Evolutionary conservation across 306 rosid species (phyloP).

Genomic region (Inga laurina): DNA sequence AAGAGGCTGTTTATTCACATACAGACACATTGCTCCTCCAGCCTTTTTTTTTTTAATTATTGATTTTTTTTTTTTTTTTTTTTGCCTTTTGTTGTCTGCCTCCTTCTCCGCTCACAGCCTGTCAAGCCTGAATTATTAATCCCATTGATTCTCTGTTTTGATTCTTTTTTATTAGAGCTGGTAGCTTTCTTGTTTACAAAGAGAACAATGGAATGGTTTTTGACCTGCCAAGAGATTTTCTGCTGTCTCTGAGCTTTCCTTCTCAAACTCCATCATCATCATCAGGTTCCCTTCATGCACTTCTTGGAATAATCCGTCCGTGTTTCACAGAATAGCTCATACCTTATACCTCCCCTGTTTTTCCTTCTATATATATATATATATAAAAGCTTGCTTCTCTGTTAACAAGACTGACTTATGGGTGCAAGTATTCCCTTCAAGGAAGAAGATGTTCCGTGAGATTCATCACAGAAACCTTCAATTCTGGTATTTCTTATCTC

Average conservation of each 20-base stretch:
- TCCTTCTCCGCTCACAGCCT: conserved; percentile 75
- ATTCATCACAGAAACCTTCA: conserved; percentile 46
- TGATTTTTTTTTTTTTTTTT: conserved; percentile 6
- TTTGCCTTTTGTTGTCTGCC: conserved; percentile 24
- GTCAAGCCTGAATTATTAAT: conserved; percentile 85
- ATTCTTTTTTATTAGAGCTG: conserved; percentile 9
- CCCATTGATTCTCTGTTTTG: conserved; percentile 41
- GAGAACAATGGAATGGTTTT: conserved; percentile 33
- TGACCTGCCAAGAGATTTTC: conserved; percentile 55
- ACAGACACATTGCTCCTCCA: conserved; percentile 51
- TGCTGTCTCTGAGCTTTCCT: conserved; percentile 53
- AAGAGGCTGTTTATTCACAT: conserved; percentile 49
- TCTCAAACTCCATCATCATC: conserved; percentile 42
- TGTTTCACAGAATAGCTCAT: conserved; percentile 16
- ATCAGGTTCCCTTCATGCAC: conserved; percentile 15
- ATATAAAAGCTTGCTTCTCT: conserved; percentile 17
- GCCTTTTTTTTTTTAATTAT: conserved; percentile 29
- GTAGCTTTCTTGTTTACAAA: conserved; percentile 54
- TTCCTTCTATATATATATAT: neutral
- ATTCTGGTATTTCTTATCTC: conserved; percentile 43
- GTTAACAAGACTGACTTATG: conserved; percentile 31
- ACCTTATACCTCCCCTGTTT: neutral
- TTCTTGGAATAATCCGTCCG: conserved; percentile 65
- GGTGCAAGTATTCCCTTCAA: conserved; percentile 50
- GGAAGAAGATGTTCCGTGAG: conserved; percentile 56